Evolutionary conservation across 2,329 filamentous ascomycete species (phyloP).

Genomic region (Ophiostoma ips): DNA sequence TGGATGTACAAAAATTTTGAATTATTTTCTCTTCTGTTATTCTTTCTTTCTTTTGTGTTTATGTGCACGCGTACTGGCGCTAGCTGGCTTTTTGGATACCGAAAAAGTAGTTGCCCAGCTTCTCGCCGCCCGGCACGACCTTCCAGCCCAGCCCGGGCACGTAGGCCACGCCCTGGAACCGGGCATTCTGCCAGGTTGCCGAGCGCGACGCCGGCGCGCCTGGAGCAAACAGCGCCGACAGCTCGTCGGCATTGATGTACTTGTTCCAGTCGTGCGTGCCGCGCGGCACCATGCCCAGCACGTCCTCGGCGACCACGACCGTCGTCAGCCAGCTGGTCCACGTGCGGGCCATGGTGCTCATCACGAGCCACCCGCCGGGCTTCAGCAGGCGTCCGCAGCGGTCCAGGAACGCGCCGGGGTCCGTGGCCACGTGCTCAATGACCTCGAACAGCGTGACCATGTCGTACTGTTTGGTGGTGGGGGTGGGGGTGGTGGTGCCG

Average conservation of each 20-base stretch:
- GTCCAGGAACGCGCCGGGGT: slow-evolving; percentile 60
- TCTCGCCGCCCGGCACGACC: slow-evolving; percentile 66
- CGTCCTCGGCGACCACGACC: slow-evolving; percentile 79
- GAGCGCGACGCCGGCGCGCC: slow-evolving; percentile 12
- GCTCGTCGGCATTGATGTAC: slow-evolving; percentile 79
- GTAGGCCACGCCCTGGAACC: slow-evolving; percentile 73
- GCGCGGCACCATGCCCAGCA: slow-evolving; percentile 73
- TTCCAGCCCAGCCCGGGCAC: slow-evolving; percentile 85
- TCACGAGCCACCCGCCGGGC: slow-evolving; percentile 84
- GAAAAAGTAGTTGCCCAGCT: slow-evolving; percentile 92
- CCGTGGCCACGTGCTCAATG: slow-evolving; percentile 68
- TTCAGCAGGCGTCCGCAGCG: slow-evolving; percentile 61
- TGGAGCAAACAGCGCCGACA: slow-evolving; percentile 40
- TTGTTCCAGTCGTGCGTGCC: slow-evolving; percentile 96
- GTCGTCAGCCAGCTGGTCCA: slow-evolving; percentile 85
- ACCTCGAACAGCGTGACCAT: slow-evolving; percentile 87
- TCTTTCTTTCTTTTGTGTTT: too few relatives aligned
- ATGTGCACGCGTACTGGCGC: too few relatives aligned
- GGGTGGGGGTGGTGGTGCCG: too few relatives aligned
- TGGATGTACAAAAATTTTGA: too few relatives aligned
- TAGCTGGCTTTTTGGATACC: slow-evolving; percentile 45
- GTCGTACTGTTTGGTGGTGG: slow-evolving; percentile 54
- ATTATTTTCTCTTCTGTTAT: too few relatives aligned
- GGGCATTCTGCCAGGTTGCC: slow-evolving; percentile 37
- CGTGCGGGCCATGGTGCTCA: slow-evolving; percentile 84